Base-by-base conservation (phyloP, 1,139 yeast genomes). In the Taphrina deformans region DNA sequence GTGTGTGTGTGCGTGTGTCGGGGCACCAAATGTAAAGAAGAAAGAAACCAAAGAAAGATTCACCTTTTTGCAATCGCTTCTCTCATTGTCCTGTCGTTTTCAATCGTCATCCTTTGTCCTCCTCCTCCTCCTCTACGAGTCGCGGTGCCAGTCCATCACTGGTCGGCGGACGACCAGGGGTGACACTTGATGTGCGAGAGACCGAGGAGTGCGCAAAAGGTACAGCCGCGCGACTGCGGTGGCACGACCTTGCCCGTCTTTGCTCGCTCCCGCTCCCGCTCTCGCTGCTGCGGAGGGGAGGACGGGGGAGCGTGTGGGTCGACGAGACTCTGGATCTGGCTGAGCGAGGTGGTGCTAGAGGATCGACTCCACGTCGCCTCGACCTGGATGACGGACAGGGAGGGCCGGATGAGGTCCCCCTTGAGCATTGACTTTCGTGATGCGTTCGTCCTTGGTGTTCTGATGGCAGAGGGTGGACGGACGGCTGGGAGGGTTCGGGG, bases 351-450 rank as follows among this genome's bases (percentile, higher is more conserved):
- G 48, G 48, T 44, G 27, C 48, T 44, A 5, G 48, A 44, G 14
- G 27, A 21, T 7, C 48, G 48, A 44, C 48, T 44, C 48, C 48
- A 44, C n/a, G 48, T 44, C 10, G 48, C 27, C 6, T 44, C 48
- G 27, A 21, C 48, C n/a, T 44, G 48, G 26, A 44, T 44, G 27
- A 44, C 48, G 48, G 48, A 44, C n/a, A 44, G 48, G 2, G 48
- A 44, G 6, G 48, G 48, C 7, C 48, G 48, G 18, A 44, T 21
- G 24, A 21, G 27, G 18, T 44, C 48, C 21, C 27, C 48, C 21
- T 44, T 44, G 27, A 44, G 48, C 48, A 44, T 44, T 7, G 18
- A 12, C 18, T n/a, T 9, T 40, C 18, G 45, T n/a, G n/a, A n/a
- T n/a, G n/a, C n/a, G n/a, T n/a, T n/a, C n/a, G n/a, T n/a, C n/a